Evolutionary conservation across 139 green algal species (phyloP).

Genomic region (Picochlorum sp.): DNA sequence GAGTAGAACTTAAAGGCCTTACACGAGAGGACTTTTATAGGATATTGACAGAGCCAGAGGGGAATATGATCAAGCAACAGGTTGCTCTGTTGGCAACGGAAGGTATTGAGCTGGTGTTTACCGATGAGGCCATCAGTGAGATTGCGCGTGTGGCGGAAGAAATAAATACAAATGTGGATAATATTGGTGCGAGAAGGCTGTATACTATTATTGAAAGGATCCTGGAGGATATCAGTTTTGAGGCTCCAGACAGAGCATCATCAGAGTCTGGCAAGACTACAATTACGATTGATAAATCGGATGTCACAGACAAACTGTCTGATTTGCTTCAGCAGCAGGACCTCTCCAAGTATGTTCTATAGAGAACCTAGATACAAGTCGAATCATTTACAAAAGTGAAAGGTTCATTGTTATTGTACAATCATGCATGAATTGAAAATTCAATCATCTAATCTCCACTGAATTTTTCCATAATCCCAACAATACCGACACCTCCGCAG

Average conservation of each 20-base stretch:
- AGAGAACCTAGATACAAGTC: neutral
- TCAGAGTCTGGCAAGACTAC: conserved; percentile 9
- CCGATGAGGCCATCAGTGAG: conserved; percentile 60
- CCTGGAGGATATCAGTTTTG: conserved; percentile 85
- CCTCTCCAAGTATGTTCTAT: conserved; percentile 67
- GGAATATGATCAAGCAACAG: conserved; percentile 90
- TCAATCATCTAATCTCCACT: conserved; percentile 8
- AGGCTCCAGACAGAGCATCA: conserved; percentile 72
- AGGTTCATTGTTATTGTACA: neutral
- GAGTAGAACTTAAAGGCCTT: conserved; percentile 88
- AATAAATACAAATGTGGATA: conserved; percentile 76
- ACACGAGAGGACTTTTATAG: conserved; percentile 46
- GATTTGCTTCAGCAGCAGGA: conserved; percentile 67
- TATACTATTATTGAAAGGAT: conserved; percentile 91
- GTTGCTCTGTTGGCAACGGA: conserved; percentile 83
- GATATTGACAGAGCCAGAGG: conserved; percentile 53
- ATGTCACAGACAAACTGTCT: conserved; percentile 44
- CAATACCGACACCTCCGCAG: conserved; percentile 11
- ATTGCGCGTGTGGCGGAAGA: conserved; percentile 71
- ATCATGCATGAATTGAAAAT: neutral
- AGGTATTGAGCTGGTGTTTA: conserved; percentile 83
- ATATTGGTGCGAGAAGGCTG: conserved; percentile 88
- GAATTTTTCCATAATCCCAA: conserved; percentile 4
- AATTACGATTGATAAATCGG: conserved; percentile 49
- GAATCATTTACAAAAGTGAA: conserved; percentile 4